Base-by-base conservation (phyloP, 2,329 filamentous ascomycete species). In the Aspergillus cejpii region DNA sequence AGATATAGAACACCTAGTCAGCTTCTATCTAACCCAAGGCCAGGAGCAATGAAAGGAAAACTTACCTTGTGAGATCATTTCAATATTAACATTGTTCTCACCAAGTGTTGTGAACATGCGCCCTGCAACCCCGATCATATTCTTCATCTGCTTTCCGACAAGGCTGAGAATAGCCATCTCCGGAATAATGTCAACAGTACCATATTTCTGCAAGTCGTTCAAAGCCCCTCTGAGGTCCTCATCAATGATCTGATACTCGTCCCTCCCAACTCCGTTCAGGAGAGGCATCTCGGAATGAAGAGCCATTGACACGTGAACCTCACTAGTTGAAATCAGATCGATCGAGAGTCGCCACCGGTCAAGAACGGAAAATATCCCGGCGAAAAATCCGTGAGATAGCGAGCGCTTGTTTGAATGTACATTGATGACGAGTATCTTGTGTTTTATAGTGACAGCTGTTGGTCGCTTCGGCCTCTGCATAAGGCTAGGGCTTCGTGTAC, bases 31-130 rank as follows among this genome's bases (percentile, higher is more conserved):
- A 48, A 37, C 29, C 37, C 41, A 36, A 41, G 28, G 39, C 19
- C 34, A 11, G 36, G 39, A 43, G 17, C 38, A 17, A 28, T 17
- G 40, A 41, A 45, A 36, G 40, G n/a, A 15, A 24, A 8, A 56
- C 75, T 60, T 75, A 91, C 92, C 92, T 73, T 98, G 92, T 19
- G 88, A 95, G 56, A 98, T 98, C 92, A 98, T 98, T 72, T 98
- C 92, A 57, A 98, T 88, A 65, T 98, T 98, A 62, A 98, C 83
- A 58, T 87, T 86, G 65, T 95, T 85, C 63, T 96, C 87, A 34
- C 92, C 92, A 14, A 98, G 74, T 1, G 90, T 94, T 38, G 85
- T 87, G 68, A 98, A 97, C 86, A 98, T 97, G 57, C 80, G 83
- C 21, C 92, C 92, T 6, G 87, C 87, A 51, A 98, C 88, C 50